Conservation (phyloP, 805 yeast species). For the Schizosaccharomyces lindneri region DNA sequence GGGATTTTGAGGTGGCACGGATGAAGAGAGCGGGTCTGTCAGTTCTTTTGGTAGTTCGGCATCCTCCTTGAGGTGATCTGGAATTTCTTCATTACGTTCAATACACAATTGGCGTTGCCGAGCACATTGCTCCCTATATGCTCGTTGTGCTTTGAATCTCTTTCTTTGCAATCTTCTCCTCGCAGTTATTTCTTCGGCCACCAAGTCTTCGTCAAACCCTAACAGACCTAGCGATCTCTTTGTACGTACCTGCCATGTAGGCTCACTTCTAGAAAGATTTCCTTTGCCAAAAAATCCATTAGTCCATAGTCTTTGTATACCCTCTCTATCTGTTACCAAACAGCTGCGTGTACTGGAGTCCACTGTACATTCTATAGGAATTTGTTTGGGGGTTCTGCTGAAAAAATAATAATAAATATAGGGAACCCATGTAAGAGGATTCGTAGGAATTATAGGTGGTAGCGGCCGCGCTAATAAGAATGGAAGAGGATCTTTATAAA, state of each 20-base stretch:
- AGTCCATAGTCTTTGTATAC: slow-evolving; percentile 43
- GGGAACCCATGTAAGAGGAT: slow-evolving; percentile 39
- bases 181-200: slow-evolving; percentile 53
- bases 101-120: slow-evolving; percentile 19
- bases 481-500: slow-evolving; percentile 3
- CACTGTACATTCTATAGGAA: slow-evolving; percentile 7
- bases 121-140: slow-evolving; percentile 27
- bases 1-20: not conserved
- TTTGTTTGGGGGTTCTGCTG: slow-evolving; percentile 7
- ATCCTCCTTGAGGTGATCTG: slow-evolving; percentile 11
- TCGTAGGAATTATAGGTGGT: slow-evolving; percentile 34
- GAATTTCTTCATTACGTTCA: slow-evolving; percentile 13
- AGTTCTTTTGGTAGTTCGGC: slow-evolving; percentile 8
- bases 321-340: slow-evolving; percentile 12
- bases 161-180: slow-evolving; percentile 46
- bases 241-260: slow-evolving; percentile 64
- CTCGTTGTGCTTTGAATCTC: slow-evolving; percentile 45
- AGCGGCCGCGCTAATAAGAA: slow-evolving; percentile 13
- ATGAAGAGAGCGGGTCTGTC: not conserved
- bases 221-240: slow-evolving; percentile 23
- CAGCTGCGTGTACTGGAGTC: slow-evolving; percentile 4
- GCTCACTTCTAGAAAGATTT: slow-evolving; percentile 65
- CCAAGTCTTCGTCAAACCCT: slow-evolving; percentile 15
- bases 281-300: slow-evolving; percentile 92
- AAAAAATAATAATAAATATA: slow-evolving; percentile 15